A percentile compares a stretch with the other conserved stretches of the same genome.
phyloP scores from a whole-genome alignment of 768 basidiomycete genomes.

The Dentipellis sp. region DNA sequence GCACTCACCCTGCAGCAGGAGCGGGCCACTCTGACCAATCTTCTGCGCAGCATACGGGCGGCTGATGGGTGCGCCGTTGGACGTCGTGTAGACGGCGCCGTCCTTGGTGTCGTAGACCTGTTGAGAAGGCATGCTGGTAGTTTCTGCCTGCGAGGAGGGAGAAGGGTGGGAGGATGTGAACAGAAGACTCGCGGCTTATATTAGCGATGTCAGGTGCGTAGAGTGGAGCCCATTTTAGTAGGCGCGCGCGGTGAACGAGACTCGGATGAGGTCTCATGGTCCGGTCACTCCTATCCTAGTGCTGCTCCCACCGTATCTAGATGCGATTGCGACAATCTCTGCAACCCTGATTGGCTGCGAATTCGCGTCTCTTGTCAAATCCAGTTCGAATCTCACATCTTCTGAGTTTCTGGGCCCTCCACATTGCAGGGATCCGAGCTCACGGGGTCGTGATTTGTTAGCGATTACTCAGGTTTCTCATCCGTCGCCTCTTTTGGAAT shows the following conservation, averaged over 20 bases:
- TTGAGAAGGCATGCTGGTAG: slow-evolving; percentile 51
- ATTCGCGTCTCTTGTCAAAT: not conserved
- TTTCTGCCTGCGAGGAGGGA: not conserved
- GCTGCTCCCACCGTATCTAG: not conserved
- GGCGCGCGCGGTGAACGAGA: not conserved
- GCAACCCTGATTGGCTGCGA: not conserved
- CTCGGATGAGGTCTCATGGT: not conserved
- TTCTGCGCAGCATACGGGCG: slow-evolving; percentile 78
- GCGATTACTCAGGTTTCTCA: not conserved
- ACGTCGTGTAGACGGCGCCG: slow-evolving; percentile 71
- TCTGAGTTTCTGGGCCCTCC: not conserved
- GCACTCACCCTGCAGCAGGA: slow-evolving; percentile 72
- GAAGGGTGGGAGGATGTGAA: not conserved
- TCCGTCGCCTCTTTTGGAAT: not conserved
- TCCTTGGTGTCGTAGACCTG: slow-evolving; percentile 47
- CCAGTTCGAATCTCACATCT: not conserved
- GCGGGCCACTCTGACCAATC: slow-evolving; percentile 67
- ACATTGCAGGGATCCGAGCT: not conserved
- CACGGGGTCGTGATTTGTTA: not conserved
- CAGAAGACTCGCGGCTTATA: not conserved
- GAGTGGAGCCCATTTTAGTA: not conserved
- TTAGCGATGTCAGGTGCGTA: not conserved
- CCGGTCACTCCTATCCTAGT: not conserved
- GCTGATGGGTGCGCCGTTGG: slow-evolving; percentile 67
- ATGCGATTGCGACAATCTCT: not conserved